phyloP scores from a whole-genome alignment of 2,329 filamentous ascomycete genomes.

The Neofusicoccum laricinum region DNA sequence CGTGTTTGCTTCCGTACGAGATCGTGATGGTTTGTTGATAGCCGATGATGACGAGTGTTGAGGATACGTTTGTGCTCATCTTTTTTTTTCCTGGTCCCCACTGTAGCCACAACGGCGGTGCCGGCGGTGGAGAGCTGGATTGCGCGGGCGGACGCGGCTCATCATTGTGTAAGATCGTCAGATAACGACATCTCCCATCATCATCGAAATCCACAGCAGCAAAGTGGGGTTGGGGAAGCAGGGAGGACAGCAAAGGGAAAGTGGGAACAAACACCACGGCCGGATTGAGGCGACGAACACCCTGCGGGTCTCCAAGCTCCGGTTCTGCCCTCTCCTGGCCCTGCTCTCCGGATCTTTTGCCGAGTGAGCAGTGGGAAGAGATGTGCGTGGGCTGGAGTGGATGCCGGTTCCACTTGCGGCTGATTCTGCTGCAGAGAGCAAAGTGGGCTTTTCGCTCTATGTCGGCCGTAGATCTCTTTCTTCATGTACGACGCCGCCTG shows the following conservation, averaged over 20 bases:
- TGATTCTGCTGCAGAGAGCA: not conserved
- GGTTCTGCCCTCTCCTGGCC: not conserved
- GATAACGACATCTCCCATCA: conserved; percentile 14
- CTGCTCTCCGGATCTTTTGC: not conserved
- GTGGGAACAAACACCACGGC: not conserved
- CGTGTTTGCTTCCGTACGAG: not conserved
- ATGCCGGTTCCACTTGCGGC: conserved; percentile 9
- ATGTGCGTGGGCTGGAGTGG: not conserved
- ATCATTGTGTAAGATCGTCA: conserved; percentile 1
- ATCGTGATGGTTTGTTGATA: not conserved
- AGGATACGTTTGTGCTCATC: not conserved
- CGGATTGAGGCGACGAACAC: not conserved
- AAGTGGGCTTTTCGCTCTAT: not conserved
- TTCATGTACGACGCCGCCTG: not conserved
- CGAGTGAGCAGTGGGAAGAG: not conserved
- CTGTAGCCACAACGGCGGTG: not conserved
- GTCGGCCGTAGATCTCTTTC: conserved; percentile 5
- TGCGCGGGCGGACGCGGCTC: not conserved
- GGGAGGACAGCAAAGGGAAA: not conserved
- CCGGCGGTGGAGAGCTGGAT: conserved; percentile 1
- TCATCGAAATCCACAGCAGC: not conserved
- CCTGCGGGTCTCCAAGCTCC: not conserved
- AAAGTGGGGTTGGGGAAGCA: not conserved
- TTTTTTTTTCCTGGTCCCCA: not conserved
- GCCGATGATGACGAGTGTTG: not conserved